Conservation (phyloP, 1,284 basidiomycete species). For the Moesziomyces parantarcticus region DNA sequence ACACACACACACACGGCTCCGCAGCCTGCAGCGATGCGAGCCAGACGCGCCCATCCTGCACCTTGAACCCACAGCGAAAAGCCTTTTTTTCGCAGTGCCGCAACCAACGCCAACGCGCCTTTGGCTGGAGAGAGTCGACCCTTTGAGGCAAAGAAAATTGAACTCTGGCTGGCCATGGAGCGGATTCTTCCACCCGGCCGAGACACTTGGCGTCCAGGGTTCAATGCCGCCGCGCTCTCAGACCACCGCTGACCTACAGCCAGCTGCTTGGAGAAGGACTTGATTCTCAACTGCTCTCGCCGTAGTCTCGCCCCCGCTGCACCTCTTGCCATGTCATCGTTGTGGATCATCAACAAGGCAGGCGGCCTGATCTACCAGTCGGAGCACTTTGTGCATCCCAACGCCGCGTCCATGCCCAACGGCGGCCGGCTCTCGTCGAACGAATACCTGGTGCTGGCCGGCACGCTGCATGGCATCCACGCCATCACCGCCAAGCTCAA, state of each 20-base stretch:
- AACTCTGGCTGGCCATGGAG: background rate
- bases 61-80: background rate
- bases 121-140: background rate
- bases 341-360: slow-evolving; percentile 99
- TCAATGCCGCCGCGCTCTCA: slow-evolving; percentile 9
- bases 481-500: slow-evolving; percentile 93
- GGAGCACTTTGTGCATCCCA: slow-evolving; percentile 73
- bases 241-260: background rate
- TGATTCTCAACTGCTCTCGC: too few species aligned
- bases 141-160: background rate
- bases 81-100: background rate
- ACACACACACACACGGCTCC: background rate
- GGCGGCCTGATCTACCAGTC: slow-evolving; percentile 95
- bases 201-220: slow-evolving; percentile 10
- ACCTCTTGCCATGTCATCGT: slow-evolving; percentile 64
- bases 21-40: background rate
- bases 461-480: slow-evolving; percentile 96
- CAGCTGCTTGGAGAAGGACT: too few species aligned
- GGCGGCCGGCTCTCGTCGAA: slow-evolving; percentile 78
- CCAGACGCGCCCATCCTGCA: too few species aligned
- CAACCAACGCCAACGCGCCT: too few species aligned
- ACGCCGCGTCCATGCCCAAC: slow-evolving; percentile 37
- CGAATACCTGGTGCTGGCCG: slow-evolving; percentile 95
- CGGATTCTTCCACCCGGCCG: slow-evolving; percentile 42
- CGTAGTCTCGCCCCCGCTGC: too few species aligned